phyloP scores from a whole-genome alignment of 345 rosid genomes.

The Lepidium aucheri region DNA sequence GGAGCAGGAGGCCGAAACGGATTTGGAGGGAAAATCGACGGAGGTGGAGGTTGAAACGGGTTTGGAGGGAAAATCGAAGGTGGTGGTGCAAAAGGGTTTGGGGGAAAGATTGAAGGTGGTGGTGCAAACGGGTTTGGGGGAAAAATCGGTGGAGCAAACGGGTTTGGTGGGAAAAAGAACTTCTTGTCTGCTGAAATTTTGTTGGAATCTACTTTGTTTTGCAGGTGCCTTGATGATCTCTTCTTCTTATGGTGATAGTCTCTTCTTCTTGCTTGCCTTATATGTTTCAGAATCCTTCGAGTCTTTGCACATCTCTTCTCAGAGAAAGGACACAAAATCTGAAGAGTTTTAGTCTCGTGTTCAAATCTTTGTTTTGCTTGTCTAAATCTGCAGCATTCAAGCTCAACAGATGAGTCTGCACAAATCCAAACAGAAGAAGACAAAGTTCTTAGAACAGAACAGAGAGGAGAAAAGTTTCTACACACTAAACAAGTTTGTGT shows the following conservation, averaged over 20 bases:
- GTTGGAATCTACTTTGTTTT: background rate
- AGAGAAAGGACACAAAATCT: conserved; percentile 33
- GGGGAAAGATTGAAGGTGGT: conserved; percentile 24
- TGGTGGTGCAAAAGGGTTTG: conserved; percentile 21
- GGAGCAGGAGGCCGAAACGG: conserved; percentile 20
- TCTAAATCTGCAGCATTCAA: conserved; percentile 56
- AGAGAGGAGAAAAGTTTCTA: background rate
- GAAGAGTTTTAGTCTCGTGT: conserved; percentile 39
- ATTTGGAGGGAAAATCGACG: conserved; percentile 20
- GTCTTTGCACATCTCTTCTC: background rate
- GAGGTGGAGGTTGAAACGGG: conserved; percentile 29
- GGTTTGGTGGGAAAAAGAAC: conserved; percentile 8
- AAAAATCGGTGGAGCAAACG: conserved; percentile 11
- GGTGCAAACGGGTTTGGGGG: conserved; percentile 24
- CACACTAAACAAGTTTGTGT: background rate
- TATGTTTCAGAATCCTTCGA: conserved; percentile 11
- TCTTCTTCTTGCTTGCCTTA: conserved; percentile 3
- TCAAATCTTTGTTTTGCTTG: conserved; percentile 25
- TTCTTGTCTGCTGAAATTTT: background rate
- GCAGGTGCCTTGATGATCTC: conserved; percentile 2
- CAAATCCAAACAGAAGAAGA: background rate
- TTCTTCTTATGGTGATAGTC: background rate
- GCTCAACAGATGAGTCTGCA: conserved; percentile 57
- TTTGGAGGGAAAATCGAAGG: conserved; percentile 26
- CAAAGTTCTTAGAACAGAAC: background rate